A percentile compares a stretch with the other conserved stretches of the same genome.
phyloP scores from a whole-genome alignment of 1,284 basidiomycete genomes.

The Fistulina hepatica region DNA sequence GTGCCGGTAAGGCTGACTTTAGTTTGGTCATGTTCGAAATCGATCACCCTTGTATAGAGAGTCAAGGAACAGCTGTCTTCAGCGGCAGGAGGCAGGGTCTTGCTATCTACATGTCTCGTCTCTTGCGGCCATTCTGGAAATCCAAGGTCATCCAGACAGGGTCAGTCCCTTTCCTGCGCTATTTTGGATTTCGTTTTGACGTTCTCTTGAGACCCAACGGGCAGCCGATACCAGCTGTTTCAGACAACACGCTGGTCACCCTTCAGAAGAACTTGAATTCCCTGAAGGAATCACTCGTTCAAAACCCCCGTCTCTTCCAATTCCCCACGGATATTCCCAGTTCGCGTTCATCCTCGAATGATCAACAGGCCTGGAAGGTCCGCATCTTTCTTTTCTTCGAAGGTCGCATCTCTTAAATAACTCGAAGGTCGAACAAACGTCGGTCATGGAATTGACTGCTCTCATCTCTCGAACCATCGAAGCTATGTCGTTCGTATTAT shows the following conservation, averaged over 20 bases:
- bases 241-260: slow-evolving; percentile 51
- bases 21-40: slow-evolving; percentile 1
- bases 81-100: slow-evolving; percentile 88
- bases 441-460: slow-evolving; percentile 59
- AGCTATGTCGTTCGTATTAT: not conserved
- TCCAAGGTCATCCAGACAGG: slow-evolving; percentile 55
- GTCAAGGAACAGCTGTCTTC: slow-evolving; percentile 65
- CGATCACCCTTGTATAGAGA: slow-evolving; percentile 30
- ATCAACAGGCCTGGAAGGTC: slow-evolving; percentile 81
- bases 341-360: slow-evolving; percentile 42
- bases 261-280: slow-evolving; percentile 74
- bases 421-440: slow-evolving; percentile 66
- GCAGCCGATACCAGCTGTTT: slow-evolving; percentile 44
- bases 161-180: slow-evolving; percentile 27
- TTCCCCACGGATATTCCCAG: slow-evolving; percentile 55
- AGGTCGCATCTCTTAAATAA: slow-evolving; percentile 6
- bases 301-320: slow-evolving; percentile 72
- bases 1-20: slow-evolving; percentile 19
- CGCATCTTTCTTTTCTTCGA: slow-evolving; percentile 9
- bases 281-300: slow-evolving; percentile 65
- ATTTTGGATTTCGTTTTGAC: slow-evolving; percentile 9
- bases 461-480: slow-evolving; percentile 26
- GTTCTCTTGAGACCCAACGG: slow-evolving; percentile 28
- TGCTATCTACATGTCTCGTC: slow-evolving; percentile 76
- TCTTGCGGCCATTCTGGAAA: slow-evolving; percentile 84